Base-by-base conservation (phyloP, 2,329 filamentous ascomycete species). In the Apiospora saccharicola region DNA sequence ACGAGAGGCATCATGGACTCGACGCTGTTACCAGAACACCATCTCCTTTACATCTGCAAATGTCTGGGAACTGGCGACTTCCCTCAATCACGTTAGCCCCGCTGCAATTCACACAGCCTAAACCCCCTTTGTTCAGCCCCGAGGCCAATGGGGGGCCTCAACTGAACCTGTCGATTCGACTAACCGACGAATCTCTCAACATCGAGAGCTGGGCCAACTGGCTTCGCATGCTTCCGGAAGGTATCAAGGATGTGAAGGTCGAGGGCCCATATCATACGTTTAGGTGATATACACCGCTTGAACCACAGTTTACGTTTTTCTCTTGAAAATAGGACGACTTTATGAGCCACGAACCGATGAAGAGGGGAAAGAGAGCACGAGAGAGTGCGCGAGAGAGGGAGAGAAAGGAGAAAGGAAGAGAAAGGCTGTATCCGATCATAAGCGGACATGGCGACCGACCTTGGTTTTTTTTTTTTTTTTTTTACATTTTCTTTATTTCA, bases 41-140 rank as follows among this genome's bases (percentile, higher is more conserved):
- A 8, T 85, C 86, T 7, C 89, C 89, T 2, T 77, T 90, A 37
- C 87, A 90, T 75, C 84, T 89, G 76, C 88, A 90, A 79, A 85
- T 88, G 75, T 86, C 88, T 8, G 86, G 86, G 37, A 88, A 86
- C 75, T 83, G 86, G 30, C 83, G 84, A 44, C 79, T 90, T 43
- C 87, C 89, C 8, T 90, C 89, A 2, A 88, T 90, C 74, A 86
- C 88, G 71, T 80, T 90, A 70, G 84, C 85, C 19, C 88, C 88
- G 0, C 78, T 86, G n/a, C 83, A 84, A 34, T 79, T 82, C 19
- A 77, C 82, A 67, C 80, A 82, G 67, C 82, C 77, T 74, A 83
- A 80, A 69, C 80, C 83, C 69, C 82, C 82, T 10, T 81, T 82
- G 51, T 83, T 85, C 69, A 84, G 84, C n/a, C 85, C 83, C 37